Base-by-base conservation (phyloP, 176 grass and related monocot genomes). In the Zea mays region DNA sequence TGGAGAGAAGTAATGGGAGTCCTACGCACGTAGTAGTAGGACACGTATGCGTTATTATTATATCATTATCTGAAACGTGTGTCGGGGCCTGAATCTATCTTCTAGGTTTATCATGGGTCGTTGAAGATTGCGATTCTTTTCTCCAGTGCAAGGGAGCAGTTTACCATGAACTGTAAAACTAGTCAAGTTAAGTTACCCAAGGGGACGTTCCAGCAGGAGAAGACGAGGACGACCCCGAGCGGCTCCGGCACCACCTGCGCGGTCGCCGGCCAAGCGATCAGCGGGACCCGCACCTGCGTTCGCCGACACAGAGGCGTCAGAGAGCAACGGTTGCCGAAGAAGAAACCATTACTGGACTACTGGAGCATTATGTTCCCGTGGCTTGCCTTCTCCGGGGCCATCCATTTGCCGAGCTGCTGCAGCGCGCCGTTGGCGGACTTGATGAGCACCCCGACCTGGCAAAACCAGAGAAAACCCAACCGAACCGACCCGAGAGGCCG, bases 171-270 rank as follows among this genome's bases (percentile, higher is more conserved):
- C n/a, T n/a, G n/a, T n/a, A n/a, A n/a, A n/a, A n/a, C n/a, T n/a
- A n/a, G n/a, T n/a, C n/a, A n/a, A n/a, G n/a, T n/a, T n/a, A n/a
- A n/a, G 10, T 57, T 72, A 98, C 95, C 92, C 66, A 98, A 17
- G 0, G 95, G 95, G 76, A 94, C 62, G 83, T 98, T 98, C 95
- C 95, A 98, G 40, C 82, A 90, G 8, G 92, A 88, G 87, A 94
- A 90, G 55, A 98, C 36, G 79, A 94, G 95, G 54, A 98, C 85
- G 36, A 92, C 82, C 14, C 95, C 95, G 47, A 98, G 92, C 43
- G 95, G 95, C 86, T 98, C 91, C 27, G 91, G 83, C 62, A 94
- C 74, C 16, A 98, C 62, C 78, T 90, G 87, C 45, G 82, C 95
- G 4, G 43, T 78, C 43, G 91, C 46, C 27, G 95, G 95, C 83